These are phyloP conservation scores for Mycena filopes DNA, from an alignment of 768 basidiomycete genomes.

Conservation along the genomic window DNA sequence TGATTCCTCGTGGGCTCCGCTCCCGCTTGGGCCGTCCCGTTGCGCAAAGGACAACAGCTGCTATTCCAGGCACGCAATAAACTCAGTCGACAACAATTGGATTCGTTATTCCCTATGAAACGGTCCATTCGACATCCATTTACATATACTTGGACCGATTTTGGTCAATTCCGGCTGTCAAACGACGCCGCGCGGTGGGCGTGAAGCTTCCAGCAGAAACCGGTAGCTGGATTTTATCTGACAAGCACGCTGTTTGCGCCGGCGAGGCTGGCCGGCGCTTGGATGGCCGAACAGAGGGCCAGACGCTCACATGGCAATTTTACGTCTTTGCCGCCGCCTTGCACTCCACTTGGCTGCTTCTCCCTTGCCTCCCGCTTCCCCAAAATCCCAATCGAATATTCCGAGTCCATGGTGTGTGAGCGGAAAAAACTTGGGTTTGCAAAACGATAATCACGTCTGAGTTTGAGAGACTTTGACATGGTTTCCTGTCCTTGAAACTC, in stretches of 20 bases:
- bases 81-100: not conserved
- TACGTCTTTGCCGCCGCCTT: conserved; percentile 23
- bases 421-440: not conserved
- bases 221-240: conserved; percentile 17
- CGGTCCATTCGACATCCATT: not conserved
- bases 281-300: conserved; percentile 10
- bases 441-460: not conserved
- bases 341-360: conserved; percentile 20
- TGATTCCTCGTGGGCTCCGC: too few species aligned
- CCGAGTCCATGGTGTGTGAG: not conserved
- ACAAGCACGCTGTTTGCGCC: not conserved
- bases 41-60: not conserved
- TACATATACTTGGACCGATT: not conserved
- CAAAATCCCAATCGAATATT: not conserved
- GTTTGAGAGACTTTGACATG: not conserved
- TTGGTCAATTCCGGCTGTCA: conserved; percentile 8
- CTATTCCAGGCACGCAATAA: not conserved
- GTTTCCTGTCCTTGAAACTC: conserved; percentile 2
- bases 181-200: conserved; percentile 18
- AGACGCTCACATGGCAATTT: conserved; percentile 18
- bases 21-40: too few species aligned
- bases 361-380: conserved; percentile 9
- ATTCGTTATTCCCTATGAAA: not conserved
- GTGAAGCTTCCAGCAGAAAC: conserved; percentile 18
- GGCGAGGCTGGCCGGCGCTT: conserved; percentile 6